Percentiles rank a stretch among this genome's conserved stretches.
Evolutionary conservation across 2,329 filamentous ascomycete species (phyloP).

Genomic region (Cladosporium sphaerospermum): DNA sequence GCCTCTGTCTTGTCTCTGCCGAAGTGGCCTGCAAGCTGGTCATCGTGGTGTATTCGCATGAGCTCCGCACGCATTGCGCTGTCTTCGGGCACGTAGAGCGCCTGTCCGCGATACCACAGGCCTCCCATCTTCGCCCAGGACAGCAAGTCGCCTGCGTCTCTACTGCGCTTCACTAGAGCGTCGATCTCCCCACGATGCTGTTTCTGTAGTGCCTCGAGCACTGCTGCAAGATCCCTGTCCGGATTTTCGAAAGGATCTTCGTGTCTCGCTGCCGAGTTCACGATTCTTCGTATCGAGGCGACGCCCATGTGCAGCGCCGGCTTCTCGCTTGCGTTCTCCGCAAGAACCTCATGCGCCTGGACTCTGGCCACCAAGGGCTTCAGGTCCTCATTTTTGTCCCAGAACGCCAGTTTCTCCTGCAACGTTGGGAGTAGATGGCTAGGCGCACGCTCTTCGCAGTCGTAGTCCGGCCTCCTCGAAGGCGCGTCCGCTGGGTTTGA

Average conservation of each 20-base stretch:
- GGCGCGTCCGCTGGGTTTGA: slow-evolving; percentile 12
- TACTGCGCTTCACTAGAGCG: background rate
- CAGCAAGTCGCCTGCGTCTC: background rate
- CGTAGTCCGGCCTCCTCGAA: slow-evolving; percentile 10
- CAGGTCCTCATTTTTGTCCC: background rate
- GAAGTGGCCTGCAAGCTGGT: background rate
- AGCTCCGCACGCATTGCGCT: background rate
- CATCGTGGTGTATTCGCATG: background rate
- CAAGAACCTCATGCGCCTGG: background rate
- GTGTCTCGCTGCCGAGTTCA: background rate
- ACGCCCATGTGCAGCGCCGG: background rate
- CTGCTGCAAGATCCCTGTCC: background rate
- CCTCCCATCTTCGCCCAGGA: background rate
- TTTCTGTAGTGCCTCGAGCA: background rate
- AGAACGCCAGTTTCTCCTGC: slow-evolving; percentile 10
- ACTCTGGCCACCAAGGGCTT: background rate
- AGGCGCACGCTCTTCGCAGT: background rate
- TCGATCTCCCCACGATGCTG: background rate
- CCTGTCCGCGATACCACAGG: background rate
- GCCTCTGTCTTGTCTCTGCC: background rate
- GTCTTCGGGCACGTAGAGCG: background rate
- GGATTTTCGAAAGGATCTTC: background rate
- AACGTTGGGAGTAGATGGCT: slow-evolving; percentile 10
- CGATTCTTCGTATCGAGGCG: background rate
- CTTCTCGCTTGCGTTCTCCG: background rate